These are phyloP conservation scores for Sporobolus alterniflorus DNA, from an alignment of 202 grass and related monocot species.

Conservation along the genomic window DNA sequence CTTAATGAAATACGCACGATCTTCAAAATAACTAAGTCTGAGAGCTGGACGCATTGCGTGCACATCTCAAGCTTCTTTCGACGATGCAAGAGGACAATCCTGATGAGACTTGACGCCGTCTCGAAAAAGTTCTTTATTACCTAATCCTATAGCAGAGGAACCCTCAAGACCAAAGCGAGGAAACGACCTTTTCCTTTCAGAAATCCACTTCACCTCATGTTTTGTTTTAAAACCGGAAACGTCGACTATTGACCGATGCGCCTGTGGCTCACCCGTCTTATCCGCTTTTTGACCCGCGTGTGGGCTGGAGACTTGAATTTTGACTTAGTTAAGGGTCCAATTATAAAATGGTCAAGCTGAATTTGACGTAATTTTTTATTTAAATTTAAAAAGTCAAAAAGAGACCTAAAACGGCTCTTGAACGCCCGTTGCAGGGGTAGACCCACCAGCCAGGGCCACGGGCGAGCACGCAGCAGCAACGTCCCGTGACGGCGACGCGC, in stretches of 20 bases:
- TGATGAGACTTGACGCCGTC: background rate
- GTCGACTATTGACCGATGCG: constrained; percentile 22
- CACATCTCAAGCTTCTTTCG: background rate
- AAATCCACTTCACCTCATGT: constrained; percentile 14
- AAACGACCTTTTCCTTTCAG: background rate
- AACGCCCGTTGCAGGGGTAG: too few species aligned
- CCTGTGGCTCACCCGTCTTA: background rate
- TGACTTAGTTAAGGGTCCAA: too few species aligned
- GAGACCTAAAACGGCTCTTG: too few species aligned
- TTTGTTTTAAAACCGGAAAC: background rate
- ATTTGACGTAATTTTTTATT: too few species aligned
- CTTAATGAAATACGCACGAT: too few species aligned
- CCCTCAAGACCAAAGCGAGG: background rate
- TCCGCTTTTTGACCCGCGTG: background rate
- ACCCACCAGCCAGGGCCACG: too few species aligned
- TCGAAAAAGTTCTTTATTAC: background rate
- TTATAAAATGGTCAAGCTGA: too few species aligned
- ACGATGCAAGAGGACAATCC: background rate
- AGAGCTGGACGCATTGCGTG: background rate
- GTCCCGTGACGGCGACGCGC: constrained; percentile 35
- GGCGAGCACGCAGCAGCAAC: background rate
- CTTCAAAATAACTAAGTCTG: too few species aligned
- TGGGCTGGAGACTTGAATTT: too few species aligned
- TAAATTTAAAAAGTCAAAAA: too few species aligned
- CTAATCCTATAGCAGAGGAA: background rate